Base-by-base conservation (phyloP, 2,329 filamentous ascomycete genomes). In the Alternaria angustiovoidea region DNA sequence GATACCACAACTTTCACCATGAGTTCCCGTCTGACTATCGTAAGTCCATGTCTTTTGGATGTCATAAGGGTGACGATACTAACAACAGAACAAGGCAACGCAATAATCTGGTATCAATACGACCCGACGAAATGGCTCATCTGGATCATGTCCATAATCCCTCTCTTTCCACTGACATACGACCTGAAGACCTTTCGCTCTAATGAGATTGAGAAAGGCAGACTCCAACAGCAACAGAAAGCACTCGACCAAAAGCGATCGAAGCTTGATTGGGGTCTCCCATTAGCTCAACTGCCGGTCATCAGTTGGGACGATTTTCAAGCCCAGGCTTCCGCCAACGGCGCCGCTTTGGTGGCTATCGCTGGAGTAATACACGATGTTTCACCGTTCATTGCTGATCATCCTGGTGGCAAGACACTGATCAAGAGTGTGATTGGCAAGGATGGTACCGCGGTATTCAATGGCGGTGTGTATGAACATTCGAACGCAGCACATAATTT, bases 111-210 rank as follows among this genome's bases (percentile, higher is more conserved):
- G 74, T 71, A 76, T 60, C 74, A 78, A 57, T 80, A 79, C 55
- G 78, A 80, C 49, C 78, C 78, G 5, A 80, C 78, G 2, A 80
- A 80, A 64, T 80, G 78, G 78, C 69, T 70, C 46, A 80, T 80
- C 62, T 79, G 67, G 63, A 56, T 67, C 38, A 68, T 73, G 61
- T 74, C 72, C 57, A 68, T 70, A 9, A 54, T 72, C 22, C 75
- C 75, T 52, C 56, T 76, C 41, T 66, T 71, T 20, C 72, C 74
- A 11, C 63, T 76, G 26, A 70, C 77, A 36, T 75, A 74, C 65
- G 72, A 78, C 54, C 71, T 80, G 42, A 80, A 80, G 61, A 74
- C 75, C 32, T 80, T 80, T 48, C 59, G 54, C 30, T 53, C 42
- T 36, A 61, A 61, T 20, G 78, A 79, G 52, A 80, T 80, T 52